A percentile compares a stretch with the other conserved stretches of the same genome.
These are phyloP conservation scores for Spathaspora arborariae DNA, from an alignment of 805 yeast genomes.

Conservation along the genomic window DNA sequence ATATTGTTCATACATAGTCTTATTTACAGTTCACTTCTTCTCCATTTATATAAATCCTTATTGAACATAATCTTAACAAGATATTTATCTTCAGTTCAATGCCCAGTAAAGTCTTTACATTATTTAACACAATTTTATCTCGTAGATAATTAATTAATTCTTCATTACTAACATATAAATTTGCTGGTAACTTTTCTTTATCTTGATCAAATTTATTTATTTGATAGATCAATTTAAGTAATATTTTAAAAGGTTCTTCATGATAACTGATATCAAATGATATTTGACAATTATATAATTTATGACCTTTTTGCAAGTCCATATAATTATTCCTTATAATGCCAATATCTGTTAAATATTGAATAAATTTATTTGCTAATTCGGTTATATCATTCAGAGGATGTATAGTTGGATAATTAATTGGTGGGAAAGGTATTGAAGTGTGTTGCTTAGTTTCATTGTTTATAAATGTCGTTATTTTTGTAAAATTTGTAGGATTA, in stretches of 20 bases:
- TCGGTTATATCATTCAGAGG: conserved; percentile 1
- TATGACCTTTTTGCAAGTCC: not conserved
- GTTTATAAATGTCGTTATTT: not conserved
- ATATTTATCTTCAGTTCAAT: conserved; percentile 11
- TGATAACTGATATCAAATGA: conserved; percentile 6
- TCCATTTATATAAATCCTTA: conserved; percentile 13
- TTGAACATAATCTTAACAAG: conserved; percentile 8
- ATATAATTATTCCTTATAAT: conserved; percentile 1
- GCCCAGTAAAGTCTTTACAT: conserved; percentile 1
- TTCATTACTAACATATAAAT: conserved; percentile 9
- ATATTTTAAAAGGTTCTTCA: conserved; percentile 6
- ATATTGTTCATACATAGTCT: too few species aligned
- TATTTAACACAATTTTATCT: conserved; percentile 10
- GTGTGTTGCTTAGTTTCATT: not conserved
- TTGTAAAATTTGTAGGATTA: not conserved
- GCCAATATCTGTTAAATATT: conserved; percentile 11
- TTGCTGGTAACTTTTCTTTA: conserved; percentile 2
- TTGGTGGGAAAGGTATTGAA: conserved; percentile 3
- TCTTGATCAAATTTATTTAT: not conserved
- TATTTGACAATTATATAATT: conserved; percentile 11
- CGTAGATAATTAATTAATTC: conserved; percentile 12
- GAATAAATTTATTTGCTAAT: conserved; percentile 9
- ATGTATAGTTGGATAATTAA: not conserved
- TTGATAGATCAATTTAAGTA: conserved; percentile 8
- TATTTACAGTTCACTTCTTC: conserved; percentile 12